phyloP scores from a whole-genome alignment of 805 yeast genomes.

The Torulaspora microellipsoides region DNA sequence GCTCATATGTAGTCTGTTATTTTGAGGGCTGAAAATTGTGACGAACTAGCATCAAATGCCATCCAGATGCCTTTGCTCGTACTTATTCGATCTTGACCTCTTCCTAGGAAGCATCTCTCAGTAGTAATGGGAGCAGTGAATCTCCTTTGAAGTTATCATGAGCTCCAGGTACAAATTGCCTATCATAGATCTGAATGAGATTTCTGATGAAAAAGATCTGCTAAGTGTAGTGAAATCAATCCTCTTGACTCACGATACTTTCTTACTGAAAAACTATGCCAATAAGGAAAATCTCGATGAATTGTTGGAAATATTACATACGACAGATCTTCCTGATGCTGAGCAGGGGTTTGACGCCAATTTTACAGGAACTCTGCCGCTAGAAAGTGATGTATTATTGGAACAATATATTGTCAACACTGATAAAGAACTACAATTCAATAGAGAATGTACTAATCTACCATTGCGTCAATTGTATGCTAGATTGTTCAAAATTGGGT shows the following conservation, averaged over 20 bases:
- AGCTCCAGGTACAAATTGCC: conserved; percentile 12
- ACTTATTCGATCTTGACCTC: no score
- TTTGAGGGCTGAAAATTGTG: no score
- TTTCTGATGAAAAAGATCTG: conserved; percentile 25
- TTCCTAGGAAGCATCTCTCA: no score
- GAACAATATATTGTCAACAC: conserved; percentile 30
- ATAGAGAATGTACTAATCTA: conserved; percentile 14
- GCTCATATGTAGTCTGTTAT: no score
- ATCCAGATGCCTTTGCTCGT: no score
- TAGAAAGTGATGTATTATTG: conserved; percentile 15
- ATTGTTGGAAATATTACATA: conserved; percentile 9
- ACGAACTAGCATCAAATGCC: no score
- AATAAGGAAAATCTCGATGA: conserved; percentile 19
- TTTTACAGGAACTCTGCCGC: conserved; percentile 24
- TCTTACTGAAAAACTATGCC: conserved; percentile 32
- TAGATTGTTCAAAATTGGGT: conserved; percentile 21
- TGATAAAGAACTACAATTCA: conserved; percentile 15
- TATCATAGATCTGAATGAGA: conserved; percentile 25
- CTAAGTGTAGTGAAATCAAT: conserved; percentile 23
- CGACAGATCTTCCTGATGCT: conserved; percentile 9
- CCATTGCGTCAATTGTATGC: conserved; percentile 16
- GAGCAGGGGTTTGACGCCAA: conserved; percentile 26
- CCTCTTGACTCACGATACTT: conserved; percentile 23
- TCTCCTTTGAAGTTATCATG: not conserved
- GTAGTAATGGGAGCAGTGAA: no score